Percentiles rank a stretch among this genome's conserved stretches.
Conservation (phyloP, 495 filamentous ascomycete species). For the Aspergillus baeticus region DNA sequence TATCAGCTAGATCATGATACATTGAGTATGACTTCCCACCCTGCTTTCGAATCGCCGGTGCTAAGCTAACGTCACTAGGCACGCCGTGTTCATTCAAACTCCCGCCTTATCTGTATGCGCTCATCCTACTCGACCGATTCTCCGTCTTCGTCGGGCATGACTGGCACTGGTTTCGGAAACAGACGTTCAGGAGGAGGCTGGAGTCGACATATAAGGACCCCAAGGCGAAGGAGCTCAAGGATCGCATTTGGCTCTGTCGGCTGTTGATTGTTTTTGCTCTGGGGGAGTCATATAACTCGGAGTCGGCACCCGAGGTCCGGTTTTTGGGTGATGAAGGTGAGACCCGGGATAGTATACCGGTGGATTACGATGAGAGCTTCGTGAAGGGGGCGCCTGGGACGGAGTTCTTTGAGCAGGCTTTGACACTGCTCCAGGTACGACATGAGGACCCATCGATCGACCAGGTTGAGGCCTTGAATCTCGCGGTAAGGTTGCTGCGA, state of each 20-base stretch:
- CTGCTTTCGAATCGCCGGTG: background rate
- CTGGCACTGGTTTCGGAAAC: background rate
- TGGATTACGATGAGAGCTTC: background rate
- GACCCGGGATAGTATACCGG: background rate
- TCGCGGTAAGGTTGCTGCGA: background rate
- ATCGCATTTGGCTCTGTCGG: background rate
- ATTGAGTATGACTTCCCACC: background rate
- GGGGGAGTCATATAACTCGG: background rate
- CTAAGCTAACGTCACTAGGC: background rate
- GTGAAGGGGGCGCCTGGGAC: background rate
- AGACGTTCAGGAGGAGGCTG: background rate
- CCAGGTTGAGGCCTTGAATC: background rate
- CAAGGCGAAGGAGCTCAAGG: background rate
- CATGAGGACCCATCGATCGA: background rate
- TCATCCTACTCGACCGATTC: background rate
- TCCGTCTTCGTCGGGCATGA: background rate
- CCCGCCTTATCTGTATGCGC: background rate
- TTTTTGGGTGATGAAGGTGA: too few relatives aligned
- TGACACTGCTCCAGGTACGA: background rate
- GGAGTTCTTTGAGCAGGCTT: background rate
- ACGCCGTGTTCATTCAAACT: background rate
- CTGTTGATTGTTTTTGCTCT: background rate
- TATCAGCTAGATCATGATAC: background rate
- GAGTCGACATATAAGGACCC: background rate
- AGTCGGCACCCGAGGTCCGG: background rate